A percentile compares a stretch with the other conserved stretches of the same genome.
These are phyloP conservation scores for Phytopythium oedochilum DNA, from an alignment of 352 stramenopile species.

Conservation along the genomic window DNA sequence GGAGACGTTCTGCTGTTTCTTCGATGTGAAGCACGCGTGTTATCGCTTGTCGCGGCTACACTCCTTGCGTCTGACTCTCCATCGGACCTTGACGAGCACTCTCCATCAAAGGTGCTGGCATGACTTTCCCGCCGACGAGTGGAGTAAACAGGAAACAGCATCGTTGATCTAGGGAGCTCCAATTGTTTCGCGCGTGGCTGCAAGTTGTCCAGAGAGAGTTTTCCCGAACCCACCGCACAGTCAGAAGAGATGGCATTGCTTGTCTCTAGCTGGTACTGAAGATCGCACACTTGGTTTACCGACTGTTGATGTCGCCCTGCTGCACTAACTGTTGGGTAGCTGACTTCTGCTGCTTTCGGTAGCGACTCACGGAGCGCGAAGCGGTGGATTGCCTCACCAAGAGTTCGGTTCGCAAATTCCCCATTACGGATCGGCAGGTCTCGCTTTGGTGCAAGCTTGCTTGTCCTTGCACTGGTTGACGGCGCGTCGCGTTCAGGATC, in stretches of 20 bases:
- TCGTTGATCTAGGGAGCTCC: background rate
- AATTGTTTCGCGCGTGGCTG: background rate
- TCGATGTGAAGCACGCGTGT: background rate
- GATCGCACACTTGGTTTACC: background rate
- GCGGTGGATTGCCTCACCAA: slow-evolving; percentile 47
- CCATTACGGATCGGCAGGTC: slow-evolving; percentile 26
- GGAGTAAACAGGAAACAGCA: background rate
- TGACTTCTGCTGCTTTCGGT: background rate
- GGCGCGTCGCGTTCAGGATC: background rate
- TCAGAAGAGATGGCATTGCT: background rate
- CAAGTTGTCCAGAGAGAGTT: background rate
- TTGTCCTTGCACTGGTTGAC: background rate
- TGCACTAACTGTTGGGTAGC: background rate
- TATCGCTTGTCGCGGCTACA: background rate
- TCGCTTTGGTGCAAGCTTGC: background rate
- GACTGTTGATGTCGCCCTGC: background rate
- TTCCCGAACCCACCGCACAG: background rate
- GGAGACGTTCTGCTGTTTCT: background rate
- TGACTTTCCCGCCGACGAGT: background rate
- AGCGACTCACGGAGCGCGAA: slow-evolving; percentile 41
- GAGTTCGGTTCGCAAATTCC: slow-evolving; percentile 64
- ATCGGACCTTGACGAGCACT: background rate
- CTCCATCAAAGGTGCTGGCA: background rate
- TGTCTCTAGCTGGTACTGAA: background rate
- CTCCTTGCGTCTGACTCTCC: slow-evolving; percentile 1